These are phyloP conservation scores for Hydnum rufescens DNA, from an alignment of 768 basidiomycete species.

Conservation along the genomic window DNA sequence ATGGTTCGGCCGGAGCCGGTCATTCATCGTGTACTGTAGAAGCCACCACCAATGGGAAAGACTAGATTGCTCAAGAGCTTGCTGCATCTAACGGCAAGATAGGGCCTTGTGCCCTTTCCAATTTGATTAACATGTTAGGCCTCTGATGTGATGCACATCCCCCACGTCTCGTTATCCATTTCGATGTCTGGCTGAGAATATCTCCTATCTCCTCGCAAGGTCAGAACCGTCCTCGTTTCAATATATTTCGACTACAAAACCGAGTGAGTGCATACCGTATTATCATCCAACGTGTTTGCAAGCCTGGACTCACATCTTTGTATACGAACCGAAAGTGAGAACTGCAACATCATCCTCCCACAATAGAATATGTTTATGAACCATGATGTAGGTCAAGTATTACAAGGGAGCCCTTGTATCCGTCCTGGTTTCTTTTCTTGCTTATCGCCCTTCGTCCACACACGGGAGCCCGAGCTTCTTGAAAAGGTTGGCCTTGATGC, in stretches of 20 bases:
- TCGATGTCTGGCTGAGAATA: no score
- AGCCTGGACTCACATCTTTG: constrained; percentile 18
- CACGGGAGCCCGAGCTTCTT: constrained; percentile 75
- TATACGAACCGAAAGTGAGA: constrained; percentile 68
- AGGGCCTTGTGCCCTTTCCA: neutral
- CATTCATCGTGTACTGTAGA: no score
- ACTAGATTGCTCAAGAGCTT: neutral
- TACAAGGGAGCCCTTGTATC: constrained; percentile 65
- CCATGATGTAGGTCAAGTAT: constrained; percentile 54
- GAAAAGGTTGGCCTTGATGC: constrained; percentile 86
- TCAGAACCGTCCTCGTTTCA: constrained; percentile 35
- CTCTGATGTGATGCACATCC: neutral
- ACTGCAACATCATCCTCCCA: neutral
- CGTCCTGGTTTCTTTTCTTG: constrained; percentile 72
- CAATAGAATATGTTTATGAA: neutral
- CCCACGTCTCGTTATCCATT: neutral
- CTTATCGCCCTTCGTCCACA: constrained; percentile 66
- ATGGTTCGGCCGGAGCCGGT: no score
- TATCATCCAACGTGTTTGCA: neutral
- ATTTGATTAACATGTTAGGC: neutral
- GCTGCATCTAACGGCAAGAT: neutral
- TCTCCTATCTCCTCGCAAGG: constrained; percentile 9
- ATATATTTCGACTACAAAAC: constrained; percentile 72
- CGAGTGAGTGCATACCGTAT: constrained; percentile 29
- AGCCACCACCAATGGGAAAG: neutral